phyloP scores from a whole-genome alignment of 78 protist species.

The Planoprotostelium fungivorum region DNA sequence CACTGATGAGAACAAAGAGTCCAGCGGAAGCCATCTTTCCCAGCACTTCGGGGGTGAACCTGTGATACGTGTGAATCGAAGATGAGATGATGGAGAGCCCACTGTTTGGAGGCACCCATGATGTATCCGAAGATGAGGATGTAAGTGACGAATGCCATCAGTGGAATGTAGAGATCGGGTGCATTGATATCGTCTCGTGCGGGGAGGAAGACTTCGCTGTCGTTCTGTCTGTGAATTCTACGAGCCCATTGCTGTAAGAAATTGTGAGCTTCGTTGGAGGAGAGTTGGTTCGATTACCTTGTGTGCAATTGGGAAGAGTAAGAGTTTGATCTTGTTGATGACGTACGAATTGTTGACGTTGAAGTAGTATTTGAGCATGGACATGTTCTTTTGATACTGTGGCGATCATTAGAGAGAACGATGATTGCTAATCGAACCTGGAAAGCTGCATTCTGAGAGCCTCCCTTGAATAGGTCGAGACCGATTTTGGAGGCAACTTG shows the following conservation, averaged over 20 bases:
- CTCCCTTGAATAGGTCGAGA: not conserved
- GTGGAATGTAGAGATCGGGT: constrained; percentile 85
- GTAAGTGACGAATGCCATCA: constrained; percentile 83
- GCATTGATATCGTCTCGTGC: constrained; percentile 79
- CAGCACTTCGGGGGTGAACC: constrained; percentile 61
- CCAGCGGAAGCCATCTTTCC: constrained; percentile 46
- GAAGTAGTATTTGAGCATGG: constrained; percentile 59
- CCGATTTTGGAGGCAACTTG: not conserved
- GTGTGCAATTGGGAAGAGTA: constrained; percentile 73
- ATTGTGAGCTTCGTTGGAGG: not conserved
- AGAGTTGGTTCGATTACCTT: not conserved
- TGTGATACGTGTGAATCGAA: not conserved
- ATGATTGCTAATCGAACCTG: not conserved
- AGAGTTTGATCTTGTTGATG: constrained; percentile 52
- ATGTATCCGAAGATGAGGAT: constrained; percentile 55
- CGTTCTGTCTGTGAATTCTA: constrained; percentile 38
- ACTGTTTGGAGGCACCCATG: constrained; percentile 23
- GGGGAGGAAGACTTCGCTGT: constrained; percentile 38
- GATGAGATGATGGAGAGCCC: not conserved
- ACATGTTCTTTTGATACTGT: not conserved
- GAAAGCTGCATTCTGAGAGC: not conserved
- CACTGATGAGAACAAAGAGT: constrained; percentile 30
- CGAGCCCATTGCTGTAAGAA: constrained; percentile 29
- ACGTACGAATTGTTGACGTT: constrained; percentile 74
- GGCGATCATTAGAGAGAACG: not conserved